phyloP scores from a whole-genome alignment of 148 eudicot genomes.

The Rhododendron griersonianum region DNA sequence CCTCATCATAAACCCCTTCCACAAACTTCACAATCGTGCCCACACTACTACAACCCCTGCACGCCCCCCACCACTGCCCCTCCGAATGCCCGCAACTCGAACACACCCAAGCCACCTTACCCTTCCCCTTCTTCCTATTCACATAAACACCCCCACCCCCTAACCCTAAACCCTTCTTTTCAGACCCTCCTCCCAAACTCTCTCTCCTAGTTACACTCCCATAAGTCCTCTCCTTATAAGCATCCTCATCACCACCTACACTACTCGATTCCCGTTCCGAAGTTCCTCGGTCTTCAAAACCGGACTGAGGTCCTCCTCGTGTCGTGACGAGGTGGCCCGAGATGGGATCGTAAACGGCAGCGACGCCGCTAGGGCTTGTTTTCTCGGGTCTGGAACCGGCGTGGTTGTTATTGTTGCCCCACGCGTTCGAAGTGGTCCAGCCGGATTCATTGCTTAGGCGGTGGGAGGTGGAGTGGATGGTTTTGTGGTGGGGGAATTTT shows the following conservation, averaged over 20 bases:
- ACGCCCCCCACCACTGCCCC: constrained; percentile 94
- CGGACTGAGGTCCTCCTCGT: not conserved
- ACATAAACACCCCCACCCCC: constrained; percentile 16
- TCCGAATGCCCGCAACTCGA: constrained; percentile 61
- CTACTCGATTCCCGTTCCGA: constrained; percentile 3
- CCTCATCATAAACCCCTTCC: constrained; percentile 23
- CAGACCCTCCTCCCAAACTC: constrained; percentile 3
- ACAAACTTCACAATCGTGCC: constrained; percentile 52
- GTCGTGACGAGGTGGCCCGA: constrained; percentile 19
- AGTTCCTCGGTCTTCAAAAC: not conserved
- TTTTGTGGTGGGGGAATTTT: constrained; percentile 27
- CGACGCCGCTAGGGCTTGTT: constrained; percentile 16
- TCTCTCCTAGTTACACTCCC: not conserved
- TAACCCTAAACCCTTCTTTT: not conserved
- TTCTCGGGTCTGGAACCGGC: not conserved
- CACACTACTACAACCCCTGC: constrained; percentile 40
- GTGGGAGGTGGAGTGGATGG: constrained; percentile 17
- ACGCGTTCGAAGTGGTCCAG: constrained; percentile 6
- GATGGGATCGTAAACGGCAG: constrained; percentile 30
- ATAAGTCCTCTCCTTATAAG: not conserved
- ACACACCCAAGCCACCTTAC: constrained; percentile 54
- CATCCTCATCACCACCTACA: not conserved
- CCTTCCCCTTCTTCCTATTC: constrained; percentile 37
- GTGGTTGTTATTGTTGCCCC: not conserved
- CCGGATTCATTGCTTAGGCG: not conserved